Conservation (phyloP, 352 stramenopile genomes). For the Thalassiosira livingstoniorum region DNA sequence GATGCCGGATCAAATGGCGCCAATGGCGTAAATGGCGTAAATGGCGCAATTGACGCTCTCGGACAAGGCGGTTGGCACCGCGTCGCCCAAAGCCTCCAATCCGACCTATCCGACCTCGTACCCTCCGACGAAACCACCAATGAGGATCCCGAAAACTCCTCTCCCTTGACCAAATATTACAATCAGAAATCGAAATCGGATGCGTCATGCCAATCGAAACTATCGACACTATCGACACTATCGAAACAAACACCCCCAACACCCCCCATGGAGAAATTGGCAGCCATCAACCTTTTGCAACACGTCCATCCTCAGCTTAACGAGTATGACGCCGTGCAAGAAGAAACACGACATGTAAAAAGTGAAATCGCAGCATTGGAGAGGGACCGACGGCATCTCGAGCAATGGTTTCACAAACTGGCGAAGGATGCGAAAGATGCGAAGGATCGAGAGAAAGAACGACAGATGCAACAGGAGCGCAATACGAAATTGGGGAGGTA, state of each 20-base stretch:
- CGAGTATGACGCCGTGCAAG: constrained; percentile 46
- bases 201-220: background rate
- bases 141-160: too few relatives aligned
- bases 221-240: background rate
- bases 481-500: too few relatives aligned
- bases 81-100: background rate
- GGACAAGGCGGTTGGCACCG: constrained; percentile 57
- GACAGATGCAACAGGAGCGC: background rate
- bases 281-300: constrained; percentile 30
- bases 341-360: constrained; percentile 32
- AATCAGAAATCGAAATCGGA: too few relatives aligned
- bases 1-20: background rate
- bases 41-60: constrained; percentile 12
- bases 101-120: too few relatives aligned
- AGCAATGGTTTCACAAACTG: constrained; percentile 29
- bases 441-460: background rate
- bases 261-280: constrained; percentile 20
- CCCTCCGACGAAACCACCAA: background rate
- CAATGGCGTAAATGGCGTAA: background rate
- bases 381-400: constrained; percentile 43
- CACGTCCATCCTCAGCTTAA: constrained; percentile 18
- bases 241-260: background rate
- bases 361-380: constrained; percentile 44
- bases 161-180: too few relatives aligned
- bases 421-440: background rate